These are phyloP conservation scores for Plantago elongata DNA, from an alignment of 257 asterid genomes.

Conservation along the genomic window DNA sequence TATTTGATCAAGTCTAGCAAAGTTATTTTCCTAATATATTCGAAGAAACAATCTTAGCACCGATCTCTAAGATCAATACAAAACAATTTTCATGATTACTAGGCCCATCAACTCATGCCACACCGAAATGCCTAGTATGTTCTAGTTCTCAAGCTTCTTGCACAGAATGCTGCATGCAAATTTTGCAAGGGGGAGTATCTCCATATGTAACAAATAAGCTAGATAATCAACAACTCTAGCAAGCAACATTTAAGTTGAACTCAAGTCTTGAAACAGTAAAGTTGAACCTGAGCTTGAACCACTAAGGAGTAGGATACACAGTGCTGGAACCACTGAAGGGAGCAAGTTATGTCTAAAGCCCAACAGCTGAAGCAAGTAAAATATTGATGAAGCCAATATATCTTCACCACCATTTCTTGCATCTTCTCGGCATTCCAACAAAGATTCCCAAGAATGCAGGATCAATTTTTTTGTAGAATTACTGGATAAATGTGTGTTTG, in stretches of 20 bases:
- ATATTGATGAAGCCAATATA: slow-evolving; percentile 50
- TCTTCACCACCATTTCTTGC: slow-evolving; percentile 30
- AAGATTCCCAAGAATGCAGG: slow-evolving; percentile 38
- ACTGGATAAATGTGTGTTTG: slow-evolving; percentile 22
- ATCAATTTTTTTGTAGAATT: slow-evolving; percentile 31
- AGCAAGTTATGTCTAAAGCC: slow-evolving; percentile 44
- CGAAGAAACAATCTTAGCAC: too few relatives aligned
- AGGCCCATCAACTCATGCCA: too few relatives aligned
- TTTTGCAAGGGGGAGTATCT: too few relatives aligned
- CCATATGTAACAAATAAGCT: too few relatives aligned
- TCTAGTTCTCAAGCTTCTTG: too few relatives aligned
- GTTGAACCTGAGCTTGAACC: slow-evolving; percentile 49
- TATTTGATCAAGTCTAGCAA: slow-evolving; percentile 5
- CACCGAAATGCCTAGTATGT: too few relatives aligned
- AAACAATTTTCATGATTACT: too few relatives aligned
- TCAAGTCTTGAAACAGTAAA: slow-evolving; percentile 6
- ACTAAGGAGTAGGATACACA: slow-evolving; percentile 53
- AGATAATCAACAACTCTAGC: too few relatives aligned
- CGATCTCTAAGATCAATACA: too few relatives aligned
- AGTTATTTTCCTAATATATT: too few relatives aligned
- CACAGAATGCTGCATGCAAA: too few relatives aligned
- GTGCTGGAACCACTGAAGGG: slow-evolving; percentile 70
- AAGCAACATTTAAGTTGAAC: background rate
- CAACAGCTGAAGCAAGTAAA: slow-evolving; percentile 60
- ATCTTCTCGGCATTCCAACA: slow-evolving; percentile 37